Conservation (phyloP, 1,284 basidiomycete genomes). For the Ganoderma sinense region DNA sequence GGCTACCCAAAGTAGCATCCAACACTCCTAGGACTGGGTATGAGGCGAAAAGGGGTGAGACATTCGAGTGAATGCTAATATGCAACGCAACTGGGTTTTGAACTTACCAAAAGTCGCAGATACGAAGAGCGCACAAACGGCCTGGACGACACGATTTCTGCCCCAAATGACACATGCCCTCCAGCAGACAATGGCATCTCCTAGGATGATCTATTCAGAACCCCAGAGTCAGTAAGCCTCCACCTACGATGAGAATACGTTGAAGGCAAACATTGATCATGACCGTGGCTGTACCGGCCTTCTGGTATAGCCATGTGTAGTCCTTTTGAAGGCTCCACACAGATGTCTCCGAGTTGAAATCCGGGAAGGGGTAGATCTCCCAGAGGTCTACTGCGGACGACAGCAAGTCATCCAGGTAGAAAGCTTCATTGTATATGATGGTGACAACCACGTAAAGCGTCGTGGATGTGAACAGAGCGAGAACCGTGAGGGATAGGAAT, state of each 20-base stretch:
- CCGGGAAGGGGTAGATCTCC: neutral
- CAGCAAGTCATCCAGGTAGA: neutral
- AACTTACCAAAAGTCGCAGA: neutral
- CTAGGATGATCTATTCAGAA: neutral
- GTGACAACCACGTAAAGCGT: neutral
- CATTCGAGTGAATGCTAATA: neutral
- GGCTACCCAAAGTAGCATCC: neutral
- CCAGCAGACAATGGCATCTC: slow-evolving; percentile 6
- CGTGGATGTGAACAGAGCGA: neutral
- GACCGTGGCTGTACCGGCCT: neutral
- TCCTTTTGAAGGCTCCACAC: no score
- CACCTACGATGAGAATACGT: neutral
- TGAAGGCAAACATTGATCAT: neutral
- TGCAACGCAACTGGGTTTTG: no score
- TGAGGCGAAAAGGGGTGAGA: neutral
- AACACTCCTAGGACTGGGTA: neutral
- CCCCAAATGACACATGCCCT: slow-evolving; percentile 1
- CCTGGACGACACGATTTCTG: neutral
- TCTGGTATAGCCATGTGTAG: no score
- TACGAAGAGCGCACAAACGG: neutral
- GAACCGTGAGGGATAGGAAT: neutral
- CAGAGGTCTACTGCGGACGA: neutral
- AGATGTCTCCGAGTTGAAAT: no score
- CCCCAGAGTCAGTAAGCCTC: neutral
- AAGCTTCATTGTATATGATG: neutral